These are phyloP conservation scores for Cyberlindnera lachancei DNA, from an alignment of 805 yeast species.

Conservation along the genomic window DNA sequence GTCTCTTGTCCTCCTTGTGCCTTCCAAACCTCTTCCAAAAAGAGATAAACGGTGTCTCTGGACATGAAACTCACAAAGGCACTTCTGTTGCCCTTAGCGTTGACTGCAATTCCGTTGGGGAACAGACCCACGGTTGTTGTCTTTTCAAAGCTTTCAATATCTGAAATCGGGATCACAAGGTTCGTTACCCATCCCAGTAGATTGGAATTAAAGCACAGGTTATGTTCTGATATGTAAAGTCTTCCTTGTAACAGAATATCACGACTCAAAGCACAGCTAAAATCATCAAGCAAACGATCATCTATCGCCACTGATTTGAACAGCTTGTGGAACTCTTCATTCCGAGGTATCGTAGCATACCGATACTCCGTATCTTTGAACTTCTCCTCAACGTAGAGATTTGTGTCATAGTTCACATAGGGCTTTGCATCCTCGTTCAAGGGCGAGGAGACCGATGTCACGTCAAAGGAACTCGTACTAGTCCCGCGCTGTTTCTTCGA, in stretches of 20 bases:
- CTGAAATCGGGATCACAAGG: slow-evolving; percentile 62
- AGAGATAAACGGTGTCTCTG: slow-evolving; percentile 68
- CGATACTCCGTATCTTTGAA: slow-evolving; percentile 51
- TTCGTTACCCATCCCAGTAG: slow-evolving; percentile 88
- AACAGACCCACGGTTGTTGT: slow-evolving; percentile 82
- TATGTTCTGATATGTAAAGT: slow-evolving; percentile 68
- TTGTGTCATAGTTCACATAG: slow-evolving; percentile 22
- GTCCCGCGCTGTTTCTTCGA: slow-evolving; percentile 13
- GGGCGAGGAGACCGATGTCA: slow-evolving; percentile 16
- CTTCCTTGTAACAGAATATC: slow-evolving; percentile 88
- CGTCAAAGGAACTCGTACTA: slow-evolving; percentile 14
- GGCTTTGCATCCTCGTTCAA: slow-evolving; percentile 14
- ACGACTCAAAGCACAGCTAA: slow-evolving; percentile 80
- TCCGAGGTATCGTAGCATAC: slow-evolving; percentile 56
- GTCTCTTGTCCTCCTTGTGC: slow-evolving; percentile 11
- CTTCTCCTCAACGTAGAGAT: slow-evolving; percentile 49
- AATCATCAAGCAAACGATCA: slow-evolving; percentile 78
- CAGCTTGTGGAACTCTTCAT: slow-evolving; percentile 68
- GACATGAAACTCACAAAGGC: slow-evolving; percentile 83
- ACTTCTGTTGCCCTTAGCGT: slow-evolving; percentile 36
- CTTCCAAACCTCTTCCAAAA: slow-evolving; percentile 32
- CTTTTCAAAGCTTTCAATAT: slow-evolving; percentile 68
- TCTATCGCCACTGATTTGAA: slow-evolving; percentile 61
- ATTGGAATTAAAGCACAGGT: slow-evolving; percentile 80
- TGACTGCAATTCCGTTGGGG: slow-evolving; percentile 69